Evolutionary conservation across 2,329 filamentous ascomycete species (phyloP).

Genomic region (Diaporthe destruens): DNA sequence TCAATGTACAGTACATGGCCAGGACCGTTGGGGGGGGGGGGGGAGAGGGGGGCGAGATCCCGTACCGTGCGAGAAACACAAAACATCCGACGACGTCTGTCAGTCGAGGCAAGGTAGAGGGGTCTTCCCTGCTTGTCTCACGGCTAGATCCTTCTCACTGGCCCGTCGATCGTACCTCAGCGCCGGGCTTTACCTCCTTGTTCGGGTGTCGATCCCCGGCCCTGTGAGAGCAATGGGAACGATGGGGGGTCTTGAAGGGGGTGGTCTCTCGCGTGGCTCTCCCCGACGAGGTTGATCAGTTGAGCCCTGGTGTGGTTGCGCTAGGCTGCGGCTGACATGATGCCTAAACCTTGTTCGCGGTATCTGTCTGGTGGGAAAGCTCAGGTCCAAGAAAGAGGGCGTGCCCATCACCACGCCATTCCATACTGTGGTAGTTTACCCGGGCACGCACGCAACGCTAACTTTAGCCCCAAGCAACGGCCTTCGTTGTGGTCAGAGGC

Average conservation of each 20-base stretch:
- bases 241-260: neutral
- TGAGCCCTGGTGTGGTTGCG: neutral
- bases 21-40: neutral
- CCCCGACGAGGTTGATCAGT: conserved; percentile 1
- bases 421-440: conserved; percentile 29
- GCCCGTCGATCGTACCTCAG: conserved; percentile 30
- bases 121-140: conserved; percentile 27
- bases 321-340: conserved; percentile 24
- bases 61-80: conserved; percentile 27
- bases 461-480: conserved; percentile 8
- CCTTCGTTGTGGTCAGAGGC: conserved; percentile 14
- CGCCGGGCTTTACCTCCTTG: conserved; percentile 25
- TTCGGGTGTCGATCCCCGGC: conserved; percentile 28
- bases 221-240: neutral
- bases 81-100: conserved; percentile 33
- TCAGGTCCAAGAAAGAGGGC: conserved; percentile 24
- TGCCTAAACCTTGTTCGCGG: conserved; percentile 22
- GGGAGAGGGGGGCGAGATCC: neutral
- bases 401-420: neutral
- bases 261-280: conserved; percentile 14
- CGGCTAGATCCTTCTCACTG: conserved; percentile 21
- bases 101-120: conserved; percentile 15
- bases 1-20: conserved; percentile 18
- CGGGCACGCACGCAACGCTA: conserved; percentile 20
- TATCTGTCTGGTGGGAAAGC: neutral